Evolutionary conservation across 1,284 basidiomycete genomes (phyloP).

Genomic region (Peniophora sp.): DNA sequence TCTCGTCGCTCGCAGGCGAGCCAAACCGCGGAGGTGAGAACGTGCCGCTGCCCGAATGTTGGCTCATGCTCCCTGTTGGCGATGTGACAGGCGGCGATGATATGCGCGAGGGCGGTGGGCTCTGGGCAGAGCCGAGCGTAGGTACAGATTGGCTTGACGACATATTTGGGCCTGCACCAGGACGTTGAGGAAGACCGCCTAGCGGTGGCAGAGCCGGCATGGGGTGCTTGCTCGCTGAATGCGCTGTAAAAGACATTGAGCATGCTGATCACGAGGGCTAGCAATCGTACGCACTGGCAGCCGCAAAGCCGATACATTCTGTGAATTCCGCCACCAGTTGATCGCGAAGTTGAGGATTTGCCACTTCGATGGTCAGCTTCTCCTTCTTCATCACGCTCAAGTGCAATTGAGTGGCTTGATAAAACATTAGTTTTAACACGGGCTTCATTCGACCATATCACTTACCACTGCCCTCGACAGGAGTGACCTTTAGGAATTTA

Average conservation of each 20-base stretch:
- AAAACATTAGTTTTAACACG: slow-evolving; percentile 4
- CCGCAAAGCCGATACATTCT: slow-evolving; percentile 81
- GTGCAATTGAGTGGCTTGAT: slow-evolving; percentile 64
- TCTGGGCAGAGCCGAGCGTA: too few relatives aligned
- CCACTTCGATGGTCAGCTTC: slow-evolving; percentile 60
- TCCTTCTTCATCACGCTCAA: slow-evolving; percentile 90
- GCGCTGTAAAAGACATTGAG: slow-evolving; percentile 1
- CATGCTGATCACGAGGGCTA: not conserved
- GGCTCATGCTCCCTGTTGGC: too few relatives aligned
- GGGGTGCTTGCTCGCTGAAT: slow-evolving; percentile 31
- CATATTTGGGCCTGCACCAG: slow-evolving; percentile 4
- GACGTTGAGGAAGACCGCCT: slow-evolving; percentile 11
- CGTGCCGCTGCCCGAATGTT: not conserved
- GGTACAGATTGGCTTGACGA: too few relatives aligned
- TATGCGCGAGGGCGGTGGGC: not conserved
- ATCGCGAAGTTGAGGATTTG: slow-evolving; percentile 59
- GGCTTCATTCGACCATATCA: slow-evolving; percentile 9
- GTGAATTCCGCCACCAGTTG: slow-evolving; percentile 67
- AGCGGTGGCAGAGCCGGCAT: slow-evolving; percentile 30
- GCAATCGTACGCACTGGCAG: slow-evolving; percentile 43
- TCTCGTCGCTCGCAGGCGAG: slow-evolving; percentile 11
- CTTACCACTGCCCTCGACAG: slow-evolving; percentile 52
- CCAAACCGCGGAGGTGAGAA: slow-evolving; percentile 5
- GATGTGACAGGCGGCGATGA: not conserved
- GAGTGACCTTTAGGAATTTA: slow-evolving; percentile 79